Percentiles rank a stretch among this genome's conserved stretches.
Evolutionary conservation across 176 grass and related monocot genomes (phyloP).

Genomic region (Chrysopogon serrulatus): DNA sequence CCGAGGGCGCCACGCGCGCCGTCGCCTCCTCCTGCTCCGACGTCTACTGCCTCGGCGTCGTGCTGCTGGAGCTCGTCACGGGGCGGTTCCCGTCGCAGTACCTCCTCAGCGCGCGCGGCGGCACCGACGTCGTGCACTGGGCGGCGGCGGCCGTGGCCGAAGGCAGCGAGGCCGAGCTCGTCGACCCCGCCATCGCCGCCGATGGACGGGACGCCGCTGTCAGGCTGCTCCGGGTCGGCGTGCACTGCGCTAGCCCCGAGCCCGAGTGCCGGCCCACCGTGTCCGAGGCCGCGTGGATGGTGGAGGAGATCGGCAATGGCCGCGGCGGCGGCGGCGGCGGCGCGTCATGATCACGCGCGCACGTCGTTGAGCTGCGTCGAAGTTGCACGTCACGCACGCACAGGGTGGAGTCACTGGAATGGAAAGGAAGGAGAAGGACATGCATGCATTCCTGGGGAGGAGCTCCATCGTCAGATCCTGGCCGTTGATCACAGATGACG

Average conservation of each 20-base stretch:
- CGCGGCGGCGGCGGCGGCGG: not conserved
- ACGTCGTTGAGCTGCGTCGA: not conserved
- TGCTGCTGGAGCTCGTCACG: slow-evolving; percentile 61
- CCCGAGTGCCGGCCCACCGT: slow-evolving; percentile 46
- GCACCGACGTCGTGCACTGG: slow-evolving; percentile 70
- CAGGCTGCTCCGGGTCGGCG: slow-evolving; percentile 35
- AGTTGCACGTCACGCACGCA: not conserved
- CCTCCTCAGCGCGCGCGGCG: slow-evolving; percentile 48
- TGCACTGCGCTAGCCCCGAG: slow-evolving; percentile 26
- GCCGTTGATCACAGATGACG: not conserved
- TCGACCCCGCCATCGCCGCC: slow-evolving; percentile 7
- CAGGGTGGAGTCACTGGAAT: too few species aligned
- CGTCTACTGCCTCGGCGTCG: slow-evolving; percentile 74
- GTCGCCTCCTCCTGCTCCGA: slow-evolving; percentile 48
- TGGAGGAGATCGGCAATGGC: slow-evolving; percentile 57
- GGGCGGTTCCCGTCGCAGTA: slow-evolving; percentile 67
- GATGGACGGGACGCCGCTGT: not conserved
- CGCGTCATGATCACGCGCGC: not conserved
- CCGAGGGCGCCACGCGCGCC: slow-evolving; percentile 32
- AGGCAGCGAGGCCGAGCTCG: slow-evolving; percentile 32
- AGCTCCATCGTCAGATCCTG: slow-evolving; percentile 1
- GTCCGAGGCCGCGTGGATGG: slow-evolving; percentile 39
- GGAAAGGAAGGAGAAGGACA: not conserved
- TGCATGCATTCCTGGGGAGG: not conserved
- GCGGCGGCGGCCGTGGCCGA: slow-evolving; percentile 31